phyloP scores from a whole-genome alignment of 2,329 filamentous ascomycete species.

The Aspergillus fumigatiaffinis region DNA sequence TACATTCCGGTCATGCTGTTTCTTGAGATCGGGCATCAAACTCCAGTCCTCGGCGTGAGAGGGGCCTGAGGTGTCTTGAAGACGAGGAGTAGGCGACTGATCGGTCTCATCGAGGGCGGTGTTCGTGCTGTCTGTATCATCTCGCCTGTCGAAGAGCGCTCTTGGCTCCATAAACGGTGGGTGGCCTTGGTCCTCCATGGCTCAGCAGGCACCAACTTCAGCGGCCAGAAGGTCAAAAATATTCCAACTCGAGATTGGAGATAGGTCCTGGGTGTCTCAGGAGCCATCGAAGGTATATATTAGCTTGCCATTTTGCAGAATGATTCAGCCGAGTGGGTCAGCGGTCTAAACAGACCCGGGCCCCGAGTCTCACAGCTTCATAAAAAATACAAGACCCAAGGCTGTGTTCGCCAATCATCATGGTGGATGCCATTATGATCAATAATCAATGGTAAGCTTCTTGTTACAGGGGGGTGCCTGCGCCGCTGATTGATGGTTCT shows the following conservation, averaged over 20 bases:
- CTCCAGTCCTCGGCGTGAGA: slow-evolving; percentile 44
- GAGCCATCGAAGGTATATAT: neutral
- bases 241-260: no score
- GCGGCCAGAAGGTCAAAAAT: neutral
- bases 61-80: slow-evolving; percentile 6
- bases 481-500: neutral
- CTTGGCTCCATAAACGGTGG: slow-evolving; percentile 5
- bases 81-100: slow-evolving; percentile 6
- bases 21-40: slow-evolving; percentile 48
- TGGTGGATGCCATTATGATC: neutral
- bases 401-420: neutral
- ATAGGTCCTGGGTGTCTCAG: neutral
- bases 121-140: slow-evolving; percentile 26
- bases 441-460: neutral
- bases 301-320: neutral
- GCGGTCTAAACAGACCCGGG: neutral
- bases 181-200: slow-evolving; percentile 10
- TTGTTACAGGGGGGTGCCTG: neutral
- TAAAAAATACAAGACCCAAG: neutral
- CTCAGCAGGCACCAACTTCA: neutral
- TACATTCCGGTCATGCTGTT: slow-evolving; percentile 41
- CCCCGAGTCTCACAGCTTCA: neutral
- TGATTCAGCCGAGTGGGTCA: neutral
- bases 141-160: slow-evolving; percentile 9
- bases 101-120: slow-evolving; percentile 25